Evolutionary conservation across 495 filamentous ascomycete species (phyloP).

Genomic region (Mytilinidion resinicola): DNA sequence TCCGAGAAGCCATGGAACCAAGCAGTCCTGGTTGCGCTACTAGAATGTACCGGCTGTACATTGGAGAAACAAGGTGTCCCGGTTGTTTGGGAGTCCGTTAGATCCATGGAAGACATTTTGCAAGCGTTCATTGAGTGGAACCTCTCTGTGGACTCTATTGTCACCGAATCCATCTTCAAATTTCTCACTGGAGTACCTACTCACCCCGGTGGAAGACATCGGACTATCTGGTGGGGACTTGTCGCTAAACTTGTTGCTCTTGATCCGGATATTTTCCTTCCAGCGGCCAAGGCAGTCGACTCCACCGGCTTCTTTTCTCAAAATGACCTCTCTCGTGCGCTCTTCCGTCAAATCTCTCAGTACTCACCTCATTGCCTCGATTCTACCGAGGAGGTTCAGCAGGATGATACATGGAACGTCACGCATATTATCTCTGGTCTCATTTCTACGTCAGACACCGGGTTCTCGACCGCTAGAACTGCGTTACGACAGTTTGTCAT

Average conservation of each 20-base stretch:
- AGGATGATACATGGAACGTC: neutral
- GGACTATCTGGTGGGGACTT: conserved; percentile 14
- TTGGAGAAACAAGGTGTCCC: conserved; percentile 8
- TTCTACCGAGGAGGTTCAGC: neutral
- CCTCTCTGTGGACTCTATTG: conserved; percentile 7
- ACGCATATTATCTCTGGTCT: neutral
- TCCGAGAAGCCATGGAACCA: conserved; percentile 34
- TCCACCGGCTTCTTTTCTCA: neutral
- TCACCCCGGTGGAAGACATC: neutral
- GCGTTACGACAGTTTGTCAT: conserved; percentile 29
- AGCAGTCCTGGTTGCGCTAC: conserved; percentile 26
- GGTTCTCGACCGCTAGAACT: neutral
- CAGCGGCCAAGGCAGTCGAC: neutral
- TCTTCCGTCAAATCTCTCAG: conserved; percentile 19
- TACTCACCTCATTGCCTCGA: neutral
- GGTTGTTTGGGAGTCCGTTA: conserved; percentile 1
- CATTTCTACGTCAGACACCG: neutral
- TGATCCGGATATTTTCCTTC: conserved; percentile 17
- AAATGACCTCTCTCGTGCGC: conserved; percentile 9
- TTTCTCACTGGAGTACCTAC: conserved; percentile 18
- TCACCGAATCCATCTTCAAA: conserved; percentile 21
- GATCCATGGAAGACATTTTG: conserved; percentile 5
- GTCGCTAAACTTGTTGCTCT: conserved; percentile 16
- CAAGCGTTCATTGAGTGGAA: conserved; percentile 1
- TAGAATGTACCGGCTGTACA: conserved; percentile 26